A percentile compares a stretch with the other conserved stretches of the same genome.
These are phyloP conservation scores for Novymonas esmeraldas DNA, from an alignment of 208 protist genomes.

Conservation along the genomic window DNA sequence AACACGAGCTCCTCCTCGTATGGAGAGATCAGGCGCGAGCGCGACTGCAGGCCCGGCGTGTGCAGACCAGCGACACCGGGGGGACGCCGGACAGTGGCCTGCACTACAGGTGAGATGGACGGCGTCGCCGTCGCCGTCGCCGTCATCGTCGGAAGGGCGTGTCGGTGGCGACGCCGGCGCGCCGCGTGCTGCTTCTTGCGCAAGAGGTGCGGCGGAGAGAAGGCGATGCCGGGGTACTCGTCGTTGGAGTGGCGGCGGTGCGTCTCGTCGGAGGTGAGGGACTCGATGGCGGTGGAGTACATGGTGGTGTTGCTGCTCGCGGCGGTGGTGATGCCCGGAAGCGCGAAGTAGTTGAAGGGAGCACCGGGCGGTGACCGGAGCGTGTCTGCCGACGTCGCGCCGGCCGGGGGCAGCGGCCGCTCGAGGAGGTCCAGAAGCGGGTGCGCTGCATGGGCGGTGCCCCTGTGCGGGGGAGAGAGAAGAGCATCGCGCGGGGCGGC, in stretches of 20 bases:
- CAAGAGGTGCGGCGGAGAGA: neutral
- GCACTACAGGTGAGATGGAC: neutral
- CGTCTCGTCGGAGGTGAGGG: neutral
- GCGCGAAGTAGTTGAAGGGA: neutral
- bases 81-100: neutral
- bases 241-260: neutral
- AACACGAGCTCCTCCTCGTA: constrained; percentile 12
- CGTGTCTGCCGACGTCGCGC: neutral
- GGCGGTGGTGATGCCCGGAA: neutral
- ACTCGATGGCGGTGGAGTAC: neutral
- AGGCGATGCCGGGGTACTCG: neutral
- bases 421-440: neutral
- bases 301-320: neutral
- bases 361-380: neutral
- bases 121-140: neutral
- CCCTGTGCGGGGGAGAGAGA: neutral
- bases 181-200: neutral
- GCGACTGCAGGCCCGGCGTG: neutral
- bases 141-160: neutral
- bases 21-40: too few relatives aligned
- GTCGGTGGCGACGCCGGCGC: neutral
- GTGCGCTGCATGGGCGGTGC: neutral
- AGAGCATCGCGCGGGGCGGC: too few relatives aligned
- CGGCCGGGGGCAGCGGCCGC: neutral
- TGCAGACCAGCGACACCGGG: neutral